These are phyloP conservation scores for Phaeomoniella chlamydospora DNA, from an alignment of 2,329 filamentous ascomycete species.

Conservation along the genomic window DNA sequence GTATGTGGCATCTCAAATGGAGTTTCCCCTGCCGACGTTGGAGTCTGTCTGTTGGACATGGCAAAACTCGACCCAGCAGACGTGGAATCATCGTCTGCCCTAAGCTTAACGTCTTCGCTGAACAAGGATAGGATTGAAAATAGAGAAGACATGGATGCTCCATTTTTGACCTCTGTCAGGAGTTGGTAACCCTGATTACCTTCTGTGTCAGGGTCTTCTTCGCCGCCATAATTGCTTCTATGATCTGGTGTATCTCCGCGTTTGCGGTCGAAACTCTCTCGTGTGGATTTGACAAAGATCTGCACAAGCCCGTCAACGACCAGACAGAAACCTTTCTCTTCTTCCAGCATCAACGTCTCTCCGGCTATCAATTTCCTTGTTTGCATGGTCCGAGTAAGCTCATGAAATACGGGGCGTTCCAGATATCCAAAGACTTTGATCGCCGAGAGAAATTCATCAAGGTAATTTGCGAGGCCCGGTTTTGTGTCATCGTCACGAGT, in stretches of 20 bases:
- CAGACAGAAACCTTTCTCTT: conserved; percentile 95
- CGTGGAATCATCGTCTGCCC: conserved; percentile 44
- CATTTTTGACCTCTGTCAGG: conserved; percentile 92
- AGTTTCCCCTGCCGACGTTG: conserved; percentile 24
- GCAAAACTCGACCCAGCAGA: conserved; percentile 20
- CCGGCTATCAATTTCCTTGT: conserved; percentile 91
- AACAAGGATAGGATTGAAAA: conserved; percentile 97
- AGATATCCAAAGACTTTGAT: conserved; percentile 99
- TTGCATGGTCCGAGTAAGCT: conserved; percentile 95
- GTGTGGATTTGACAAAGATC: conserved; percentile 90
- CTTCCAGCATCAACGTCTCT: conserved; percentile 86
- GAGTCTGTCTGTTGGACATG: conserved; percentile 15
- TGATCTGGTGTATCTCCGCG: conserved; percentile 25
- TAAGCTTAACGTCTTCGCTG: conserved; percentile 81
- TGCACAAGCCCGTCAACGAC: conserved; percentile 94
- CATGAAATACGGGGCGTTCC: conserved; percentile 92
- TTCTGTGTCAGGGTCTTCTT: conserved; percentile 45
- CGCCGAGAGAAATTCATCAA: conserved; percentile 94
- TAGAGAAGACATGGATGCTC: conserved; percentile 92
- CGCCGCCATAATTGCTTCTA: conserved; percentile 41
- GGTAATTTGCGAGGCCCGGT: conserved; percentile 82
- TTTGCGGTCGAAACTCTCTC: conserved; percentile 31
- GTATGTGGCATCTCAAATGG: conserved; percentile 17
- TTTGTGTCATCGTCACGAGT: conserved; percentile 81
- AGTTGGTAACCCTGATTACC: conserved; percentile 81